Evolutionary conservation across 768 basidiomycete genomes (phyloP), one percentile per base, ranked within the genome.

Genomic region (Clitopilus hobsonii): DNA sequence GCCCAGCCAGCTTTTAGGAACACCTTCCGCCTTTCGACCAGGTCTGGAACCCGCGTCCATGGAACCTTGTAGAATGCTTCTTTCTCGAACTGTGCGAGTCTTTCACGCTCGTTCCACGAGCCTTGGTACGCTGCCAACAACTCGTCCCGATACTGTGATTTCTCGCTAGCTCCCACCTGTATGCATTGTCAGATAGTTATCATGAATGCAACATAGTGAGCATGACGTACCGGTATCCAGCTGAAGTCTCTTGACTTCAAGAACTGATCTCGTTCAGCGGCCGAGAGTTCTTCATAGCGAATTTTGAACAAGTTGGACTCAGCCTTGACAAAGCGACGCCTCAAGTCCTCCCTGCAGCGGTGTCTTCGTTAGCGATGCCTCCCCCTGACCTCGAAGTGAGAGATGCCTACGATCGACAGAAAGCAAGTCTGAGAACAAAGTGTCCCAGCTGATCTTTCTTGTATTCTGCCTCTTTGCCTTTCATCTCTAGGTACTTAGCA

Each of bases 21-120:
- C 0, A 98, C 91, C 45, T 78, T 80, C 18, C 96, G 78, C 64
- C 80, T 84, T 57, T 88, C 88, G 6, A 99, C 89, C 1, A 99
- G 81, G 69, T 97, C 94, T 5, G 93, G 92, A 2, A 98, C 95
- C 58, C 88, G 85, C 11, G 89, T 94, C 97, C 97, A 99, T 68
- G 52, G 22, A 57, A 89, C 94, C 76, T 96, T 97, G 75, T 85
- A 88, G 72, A 84, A 96, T 38, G 70, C 82, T 61, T 90, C 86
- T 18, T 63, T 57, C 24, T 71, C 69, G 56, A 83, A 80, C 6
- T 67, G 66, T 28, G 58, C 60, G 38, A 63, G 58, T 41, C 66
- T 58, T 28, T 71, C 70, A 22, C 60, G 50, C 49, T 76, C 70
- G 59, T 66, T 64, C 55, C 67, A 77, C 23, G 67, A 63, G 56